A percentile compares a stretch with the other conserved stretches of the same genome.
Conservation (phyloP, 805 yeast genomes). For the Teunomyces pallodes region DNA sequence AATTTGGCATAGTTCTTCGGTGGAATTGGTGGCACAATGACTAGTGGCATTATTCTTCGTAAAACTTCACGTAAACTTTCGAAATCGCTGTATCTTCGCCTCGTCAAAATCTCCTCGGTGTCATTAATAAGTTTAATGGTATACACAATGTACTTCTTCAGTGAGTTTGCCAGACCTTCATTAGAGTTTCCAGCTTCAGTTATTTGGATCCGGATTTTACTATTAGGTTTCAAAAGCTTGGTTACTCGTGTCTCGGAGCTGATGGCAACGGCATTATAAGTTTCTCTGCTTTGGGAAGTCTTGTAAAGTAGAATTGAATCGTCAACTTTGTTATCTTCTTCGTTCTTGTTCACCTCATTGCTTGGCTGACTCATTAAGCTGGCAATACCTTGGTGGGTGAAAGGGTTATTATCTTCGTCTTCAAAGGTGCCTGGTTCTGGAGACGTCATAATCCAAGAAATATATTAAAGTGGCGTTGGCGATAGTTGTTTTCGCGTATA, state of each 20-base stretch:
- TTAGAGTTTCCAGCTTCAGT: constrained; percentile 82
- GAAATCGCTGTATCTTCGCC: constrained; percentile 85
- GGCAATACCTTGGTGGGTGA: constrained; percentile 27
- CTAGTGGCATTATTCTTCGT: constrained; percentile 70
- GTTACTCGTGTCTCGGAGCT: constrained; percentile 37
- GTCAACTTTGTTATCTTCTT: constrained; percentile 21
- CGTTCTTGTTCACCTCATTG: constrained; percentile 2
- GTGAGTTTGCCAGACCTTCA: constrained; percentile 68
- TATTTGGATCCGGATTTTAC: constrained; percentile 42
- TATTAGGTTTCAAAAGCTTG: constrained; percentile 29
- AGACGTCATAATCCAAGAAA: not conserved
- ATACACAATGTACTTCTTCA: constrained; percentile 68
- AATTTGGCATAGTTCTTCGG: constrained; percentile 42
- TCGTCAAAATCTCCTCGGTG: constrained; percentile 50
- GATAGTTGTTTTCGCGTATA: not conserved
- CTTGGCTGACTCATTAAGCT: constrained; percentile 18
- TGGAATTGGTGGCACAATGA: constrained; percentile 92
- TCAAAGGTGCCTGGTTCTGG: constrained; percentile 6
- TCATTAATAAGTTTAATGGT: constrained; percentile 62
- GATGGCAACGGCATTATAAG: constrained; percentile 26
- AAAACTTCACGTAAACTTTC: constrained; percentile 75
- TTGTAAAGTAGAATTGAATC: constrained; percentile 31
- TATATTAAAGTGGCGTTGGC: not conserved
- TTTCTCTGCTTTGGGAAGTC: constrained; percentile 11
- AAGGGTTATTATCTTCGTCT: constrained; percentile 39